Percentiles rank a stretch among this genome's conserved stretches.
Conservation (phyloP, 805 yeast species). For the Kuraishia ogatae region DNA sequence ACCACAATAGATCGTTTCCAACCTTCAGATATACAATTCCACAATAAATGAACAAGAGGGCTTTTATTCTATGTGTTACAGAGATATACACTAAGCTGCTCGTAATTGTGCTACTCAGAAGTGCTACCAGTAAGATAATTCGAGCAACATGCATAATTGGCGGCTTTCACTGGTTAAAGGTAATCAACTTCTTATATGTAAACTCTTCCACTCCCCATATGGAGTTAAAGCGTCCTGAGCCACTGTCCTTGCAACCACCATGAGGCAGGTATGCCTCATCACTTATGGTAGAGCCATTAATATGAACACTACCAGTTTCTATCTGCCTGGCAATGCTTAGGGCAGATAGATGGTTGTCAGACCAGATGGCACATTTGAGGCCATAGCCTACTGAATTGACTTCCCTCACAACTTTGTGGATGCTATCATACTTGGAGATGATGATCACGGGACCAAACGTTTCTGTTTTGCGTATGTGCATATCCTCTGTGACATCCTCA, state of each 20-base stretch:
- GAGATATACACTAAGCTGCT: no score
- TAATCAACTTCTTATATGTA: conserved; percentile 26
- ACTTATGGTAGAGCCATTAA: conserved; percentile 19
- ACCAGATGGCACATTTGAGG: conserved; percentile 34
- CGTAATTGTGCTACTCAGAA: no score
- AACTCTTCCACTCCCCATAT: conserved; percentile 37
- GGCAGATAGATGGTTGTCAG: conserved; percentile 24
- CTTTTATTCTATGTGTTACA: no score
- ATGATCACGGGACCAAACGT: conserved; percentile 35
- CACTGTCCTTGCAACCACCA: conserved; percentile 36
- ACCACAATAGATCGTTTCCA: no score
- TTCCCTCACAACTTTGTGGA: conserved; percentile 11
- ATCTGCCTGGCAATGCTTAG: conserved; percentile 23
- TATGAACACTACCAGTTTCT: conserved; percentile 32
- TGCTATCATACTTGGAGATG: conserved; percentile 17
- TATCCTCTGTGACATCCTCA: conserved; percentile 19
- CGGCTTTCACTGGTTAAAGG: conserved; percentile 6
- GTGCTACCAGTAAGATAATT: no score
- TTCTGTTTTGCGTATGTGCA: conserved; percentile 24
- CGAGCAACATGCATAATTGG: neutral
- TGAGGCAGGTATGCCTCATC: conserved; percentile 24
- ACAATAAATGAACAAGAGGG: no score
- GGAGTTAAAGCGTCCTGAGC: conserved; percentile 34
- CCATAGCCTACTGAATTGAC: conserved; percentile 27
- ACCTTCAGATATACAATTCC: no score